Base-by-base conservation (phyloP, 345 rosid species). In the Firmiana major region DNA sequence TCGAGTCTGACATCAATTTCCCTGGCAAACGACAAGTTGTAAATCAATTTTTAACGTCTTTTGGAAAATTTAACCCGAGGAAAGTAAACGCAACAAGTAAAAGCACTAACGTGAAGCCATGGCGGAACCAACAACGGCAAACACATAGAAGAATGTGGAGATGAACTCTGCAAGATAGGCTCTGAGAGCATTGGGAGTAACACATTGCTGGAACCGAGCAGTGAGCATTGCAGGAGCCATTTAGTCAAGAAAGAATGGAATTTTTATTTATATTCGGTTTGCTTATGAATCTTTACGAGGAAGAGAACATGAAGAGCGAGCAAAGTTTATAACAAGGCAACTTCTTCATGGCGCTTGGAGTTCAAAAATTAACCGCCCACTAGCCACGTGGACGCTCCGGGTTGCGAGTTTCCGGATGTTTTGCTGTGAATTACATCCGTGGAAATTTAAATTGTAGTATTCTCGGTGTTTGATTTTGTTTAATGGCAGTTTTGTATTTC, bases 151-250 rank as follows among this genome's bases (percentile, higher is more conserved):
- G 93, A 96, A 96, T 31, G 98, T 91, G 40, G 98, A 93, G 82
- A 93, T 89, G 74, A 93, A 92, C 91, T 93, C 97, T 0, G 97
- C 94, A 1, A 96, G 86, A 71, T 96, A 96, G 1, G 92, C 85
- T 78, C 94, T 81, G 24, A 92, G 80, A 6, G 99, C 92, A 48
- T 79, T 81, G 5, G 67, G 75, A 24, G 89, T 86, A 11, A 91
- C 51, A 4, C 86, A 83, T 78, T 83, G 87, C 19, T 77, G 34
- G 57, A 91, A 86, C 31, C 97, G 91, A 1, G 80, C 48, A 9
- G 78, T 5, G 7, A 88, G 65, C 11, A 85, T 73, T 24, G 84
- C 36, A 0, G 90, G 84, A 63, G 91, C 87, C 99, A 93, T 95
- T 79, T 75, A 42, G 9, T 66, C 17, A 48, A 24, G 24, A 43